These are phyloP conservation scores for Pyrenophora seminiperda DNA, from an alignment of 2,329 filamentous ascomycete species.

Conservation along the genomic window DNA sequence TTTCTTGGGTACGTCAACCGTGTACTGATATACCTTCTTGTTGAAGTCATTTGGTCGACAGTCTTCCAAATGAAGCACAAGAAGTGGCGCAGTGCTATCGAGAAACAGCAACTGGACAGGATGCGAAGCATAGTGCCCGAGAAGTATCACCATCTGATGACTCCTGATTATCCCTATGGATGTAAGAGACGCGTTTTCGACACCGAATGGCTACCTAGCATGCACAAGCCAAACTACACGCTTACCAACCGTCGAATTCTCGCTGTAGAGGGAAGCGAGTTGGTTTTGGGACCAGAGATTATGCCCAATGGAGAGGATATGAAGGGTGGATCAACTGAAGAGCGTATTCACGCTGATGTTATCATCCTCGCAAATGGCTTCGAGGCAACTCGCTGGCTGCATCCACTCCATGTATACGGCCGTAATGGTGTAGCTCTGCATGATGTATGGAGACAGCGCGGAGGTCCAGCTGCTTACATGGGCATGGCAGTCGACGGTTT, in stretches of 20 bases:
- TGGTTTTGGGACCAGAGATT: not conserved
- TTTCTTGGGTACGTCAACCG: constrained; percentile 3
- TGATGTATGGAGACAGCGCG: not conserved
- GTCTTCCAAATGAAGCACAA: constrained; percentile 1
- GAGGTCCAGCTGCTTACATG: not conserved
- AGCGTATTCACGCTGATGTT: not conserved
- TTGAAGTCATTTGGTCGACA: not conserved
- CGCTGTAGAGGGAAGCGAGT: not conserved
- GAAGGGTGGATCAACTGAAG: not conserved
- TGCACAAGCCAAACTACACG: constrained; percentile 10
- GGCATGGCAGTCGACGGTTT: not conserved
- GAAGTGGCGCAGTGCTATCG: constrained; percentile 4
- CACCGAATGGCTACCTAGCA: constrained; percentile 15
- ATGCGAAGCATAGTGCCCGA: constrained; percentile 5
- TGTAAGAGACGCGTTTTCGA: constrained; percentile 43
- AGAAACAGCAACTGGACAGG: not conserved
- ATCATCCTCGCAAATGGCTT: not conserved
- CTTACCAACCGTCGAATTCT: not conserved
- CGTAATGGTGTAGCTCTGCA: not conserved
- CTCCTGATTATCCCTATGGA: constrained; percentile 28
- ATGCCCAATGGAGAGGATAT: not conserved
- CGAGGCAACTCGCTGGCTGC: not conserved
- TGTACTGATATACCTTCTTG: constrained; percentile 3
- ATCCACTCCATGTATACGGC: not conserved
- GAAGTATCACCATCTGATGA: constrained; percentile 25